Evolutionary conservation across 768 basidiomycete species (phyloP).

Genomic region (Grammothele lineata): DNA sequence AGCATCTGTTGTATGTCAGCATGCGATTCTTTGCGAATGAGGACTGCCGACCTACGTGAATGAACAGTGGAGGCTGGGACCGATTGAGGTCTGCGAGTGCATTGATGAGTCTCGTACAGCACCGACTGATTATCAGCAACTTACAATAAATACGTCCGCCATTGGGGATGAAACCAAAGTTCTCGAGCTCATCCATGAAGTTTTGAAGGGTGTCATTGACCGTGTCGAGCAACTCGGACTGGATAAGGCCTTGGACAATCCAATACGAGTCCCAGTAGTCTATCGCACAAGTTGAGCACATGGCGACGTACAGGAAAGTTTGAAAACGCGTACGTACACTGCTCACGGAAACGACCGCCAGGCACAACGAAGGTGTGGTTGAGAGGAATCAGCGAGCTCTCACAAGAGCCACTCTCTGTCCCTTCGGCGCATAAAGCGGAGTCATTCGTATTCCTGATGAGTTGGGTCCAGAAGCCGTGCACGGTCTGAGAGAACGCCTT

Average conservation of each 20-base stretch:
- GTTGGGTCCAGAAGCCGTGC: slow-evolving; percentile 78
- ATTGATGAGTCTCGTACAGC: too few species aligned
- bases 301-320: background rate
- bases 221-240: slow-evolving; percentile 69
- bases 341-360: slow-evolving; percentile 81
- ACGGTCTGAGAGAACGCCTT: slow-evolving; percentile 76
- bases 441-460: slow-evolving; percentile 72
- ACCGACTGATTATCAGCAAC: slow-evolving; percentile 11
- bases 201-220: slow-evolving; percentile 81
- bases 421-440: slow-evolving; percentile 56
- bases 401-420: slow-evolving; percentile 48
- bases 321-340: slow-evolving; percentile 49
- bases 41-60: slow-evolving; percentile 66
- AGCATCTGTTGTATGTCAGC: slow-evolving; percentile 66
- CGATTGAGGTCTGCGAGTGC: slow-evolving; percentile 64
- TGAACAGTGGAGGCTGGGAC: slow-evolving; percentile 91
- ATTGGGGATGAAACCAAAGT: slow-evolving; percentile 90
- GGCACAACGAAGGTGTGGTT: slow-evolving; percentile 92
- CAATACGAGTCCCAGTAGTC: slow-evolving; percentile 75
- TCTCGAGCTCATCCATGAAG: slow-evolving; percentile 90
- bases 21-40: background rate
- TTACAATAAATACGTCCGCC: slow-evolving; percentile 88
- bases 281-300: slow-evolving; percentile 10
- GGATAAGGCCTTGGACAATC: slow-evolving; percentile 84
- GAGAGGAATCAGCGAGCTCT: slow-evolving; percentile 82